phyloP scores from a whole-genome alignment of 2,329 filamentous ascomycete species.

The Ascochyta rabiei region DNA sequence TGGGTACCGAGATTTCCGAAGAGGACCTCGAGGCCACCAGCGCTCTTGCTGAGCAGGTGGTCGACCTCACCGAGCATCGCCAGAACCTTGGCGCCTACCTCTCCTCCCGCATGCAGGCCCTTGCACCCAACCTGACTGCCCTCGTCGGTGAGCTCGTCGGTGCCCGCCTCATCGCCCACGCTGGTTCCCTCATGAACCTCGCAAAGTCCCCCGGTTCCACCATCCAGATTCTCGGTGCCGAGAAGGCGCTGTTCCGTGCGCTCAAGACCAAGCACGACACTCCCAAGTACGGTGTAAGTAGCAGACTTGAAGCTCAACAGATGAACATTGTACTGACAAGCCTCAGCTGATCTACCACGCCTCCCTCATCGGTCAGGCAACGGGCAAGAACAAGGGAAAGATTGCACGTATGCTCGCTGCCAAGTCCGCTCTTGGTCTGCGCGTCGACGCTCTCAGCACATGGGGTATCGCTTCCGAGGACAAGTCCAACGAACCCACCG shows the following conservation, averaged over 20 bases:
- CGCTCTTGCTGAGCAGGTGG: slow-evolving; percentile 89
- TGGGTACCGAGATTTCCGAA: slow-evolving; percentile 95
- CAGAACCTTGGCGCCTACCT: slow-evolving; percentile 87
- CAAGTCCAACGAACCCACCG: slow-evolving; percentile 64
- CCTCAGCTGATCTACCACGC: slow-evolving; percentile 68
- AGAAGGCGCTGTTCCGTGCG: slow-evolving; percentile 97
- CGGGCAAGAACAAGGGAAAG: slow-evolving; percentile 98
- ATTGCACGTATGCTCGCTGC: slow-evolving; percentile 95
- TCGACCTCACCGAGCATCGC: slow-evolving; percentile 82
- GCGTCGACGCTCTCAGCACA: slow-evolving; percentile 86
- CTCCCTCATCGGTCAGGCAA: slow-evolving; percentile 88
- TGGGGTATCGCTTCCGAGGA: slow-evolving; percentile 68
- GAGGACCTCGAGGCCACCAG: slow-evolving; percentile 94
- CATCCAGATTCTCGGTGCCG: slow-evolving; percentile 96
- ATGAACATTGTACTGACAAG: neutral
- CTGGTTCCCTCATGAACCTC: slow-evolving; percentile 90
- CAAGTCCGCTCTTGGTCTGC: slow-evolving; percentile 90
- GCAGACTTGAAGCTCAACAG: slow-evolving; percentile 37
- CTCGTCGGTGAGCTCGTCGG: slow-evolving; percentile 93
- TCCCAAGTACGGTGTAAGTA: slow-evolving; percentile 80
- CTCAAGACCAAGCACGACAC: slow-evolving; percentile 99
- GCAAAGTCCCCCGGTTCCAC: slow-evolving; percentile 95
- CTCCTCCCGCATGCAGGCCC: slow-evolving; percentile 91
- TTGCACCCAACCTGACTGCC: slow-evolving; percentile 92
- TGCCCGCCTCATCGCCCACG: slow-evolving; percentile 91